Evolutionary conservation across 495 filamentous ascomycete genomes (phyloP), one percentile per base, ranked within the genome.

Genomic region (Staphylotrichum tortipilum): DNA sequence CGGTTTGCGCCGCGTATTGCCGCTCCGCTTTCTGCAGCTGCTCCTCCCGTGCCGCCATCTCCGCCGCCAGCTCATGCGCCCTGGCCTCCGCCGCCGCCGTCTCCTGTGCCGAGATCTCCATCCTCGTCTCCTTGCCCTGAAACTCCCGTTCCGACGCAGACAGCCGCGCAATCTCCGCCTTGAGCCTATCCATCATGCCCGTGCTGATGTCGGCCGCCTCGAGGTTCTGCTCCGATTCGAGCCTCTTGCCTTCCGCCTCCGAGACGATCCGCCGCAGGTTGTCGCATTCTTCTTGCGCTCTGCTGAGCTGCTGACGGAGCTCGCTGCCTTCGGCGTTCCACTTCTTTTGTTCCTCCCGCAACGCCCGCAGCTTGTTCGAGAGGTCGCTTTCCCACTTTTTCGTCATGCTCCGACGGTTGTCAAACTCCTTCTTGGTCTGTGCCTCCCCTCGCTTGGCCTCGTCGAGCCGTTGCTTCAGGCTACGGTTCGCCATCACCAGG

Each of bases 371-470:
- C 57, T 83, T 84, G 36, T 67, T 64, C 18, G 68, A 75, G 11
- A 87, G 69, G 43, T 85, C 80, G 6, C 66, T 72, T 55, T 88
- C 85, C 76, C 82, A 84, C 61, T 83, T 86, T 67, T 85, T 81
- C 4, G 79, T 68, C 43, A 86, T 76, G 44, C 71, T 77, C 35
- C 81, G 77, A 24, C 80, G 78, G 35, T 78, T 79, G 31, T 80
- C 72, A 9, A 77, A 76, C 56, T 88, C 85, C 55, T 76, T 81
- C 54, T 78, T 81, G 28, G 80, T 76, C 52, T 80, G 75, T 9
- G 74, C 66, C 57, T 83, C 80, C 1, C 75, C 64, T 48, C 78
- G 70, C 56, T 85, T 84, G 18, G 81, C 77, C 44, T 86, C 83
- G 37, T 85, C 82, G 3, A 86, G 63, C 50, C 80, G 80, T 28